Evolutionary conservation across 129 eudicot genomes (phyloP).

Genomic region (Sambucus nigra): DNA sequence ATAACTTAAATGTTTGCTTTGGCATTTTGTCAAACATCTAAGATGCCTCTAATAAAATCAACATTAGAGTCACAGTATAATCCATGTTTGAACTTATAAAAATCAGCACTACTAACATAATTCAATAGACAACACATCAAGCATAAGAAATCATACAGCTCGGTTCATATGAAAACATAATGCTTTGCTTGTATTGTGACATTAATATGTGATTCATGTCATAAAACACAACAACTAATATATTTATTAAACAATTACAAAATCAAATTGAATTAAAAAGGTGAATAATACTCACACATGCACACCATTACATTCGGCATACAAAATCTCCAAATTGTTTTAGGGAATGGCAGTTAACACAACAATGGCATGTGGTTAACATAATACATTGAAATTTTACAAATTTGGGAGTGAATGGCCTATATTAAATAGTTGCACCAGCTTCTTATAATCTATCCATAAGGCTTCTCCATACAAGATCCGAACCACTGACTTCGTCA

Average conservation of each 20-base stretch:
- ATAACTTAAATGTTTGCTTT: too few relatives aligned
- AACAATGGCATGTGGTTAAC: slow-evolving; percentile 9
- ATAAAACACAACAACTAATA: neutral
- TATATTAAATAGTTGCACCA: slow-evolving; percentile 5
- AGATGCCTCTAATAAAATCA: too few relatives aligned
- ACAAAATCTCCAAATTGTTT: slow-evolving; percentile 10
- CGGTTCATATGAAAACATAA: too few relatives aligned
- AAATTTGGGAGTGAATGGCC: slow-evolving; percentile 12
- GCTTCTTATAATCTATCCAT: slow-evolving; percentile 18
- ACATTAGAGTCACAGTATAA: too few relatives aligned
- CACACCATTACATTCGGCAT: slow-evolving; percentile 10
- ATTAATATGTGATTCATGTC: neutral
- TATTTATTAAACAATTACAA: neutral
- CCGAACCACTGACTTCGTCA: slow-evolving; percentile 22
- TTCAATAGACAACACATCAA: too few relatives aligned
- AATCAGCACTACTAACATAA: too few relatives aligned
- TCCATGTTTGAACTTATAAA: too few relatives aligned
- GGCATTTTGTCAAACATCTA: too few relatives aligned
- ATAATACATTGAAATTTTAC: neutral
- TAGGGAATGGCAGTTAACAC: slow-evolving; percentile 5
- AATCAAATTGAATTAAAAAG: neutral
- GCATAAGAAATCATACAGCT: too few relatives aligned
- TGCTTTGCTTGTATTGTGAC: neutral
- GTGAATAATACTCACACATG: slow-evolving; percentile 7
- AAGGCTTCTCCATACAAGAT: slow-evolving; percentile 14